These are phyloP conservation scores for Xylariaceae sp. DNA, from an alignment of 2,329 filamentous ascomycete genomes.

Conservation along the genomic window DNA sequence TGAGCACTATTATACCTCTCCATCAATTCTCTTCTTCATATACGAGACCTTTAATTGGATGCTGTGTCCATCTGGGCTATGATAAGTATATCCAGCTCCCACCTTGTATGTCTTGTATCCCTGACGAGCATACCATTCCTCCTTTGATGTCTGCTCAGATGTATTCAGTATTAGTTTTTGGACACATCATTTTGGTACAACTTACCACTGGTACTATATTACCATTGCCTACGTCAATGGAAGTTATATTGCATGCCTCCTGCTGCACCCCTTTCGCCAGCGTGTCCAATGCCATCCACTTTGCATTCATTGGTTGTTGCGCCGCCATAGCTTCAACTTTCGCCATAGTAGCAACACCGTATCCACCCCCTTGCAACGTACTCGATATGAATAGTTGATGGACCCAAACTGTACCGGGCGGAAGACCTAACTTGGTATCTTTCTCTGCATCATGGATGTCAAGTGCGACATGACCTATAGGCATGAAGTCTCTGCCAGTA, in stretches of 20 bases:
- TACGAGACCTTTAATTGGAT: constrained; percentile 34
- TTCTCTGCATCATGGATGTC: constrained; percentile 42
- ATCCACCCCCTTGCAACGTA: constrained; percentile 46
- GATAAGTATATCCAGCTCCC: constrained; percentile 29
- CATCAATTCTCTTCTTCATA: constrained; percentile 37
- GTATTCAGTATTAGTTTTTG: constrained; percentile 3
- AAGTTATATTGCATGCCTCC: constrained; percentile 32
- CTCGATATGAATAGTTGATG: constrained; percentile 51
- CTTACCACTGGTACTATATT: constrained; percentile 36
- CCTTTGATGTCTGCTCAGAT: constrained; percentile 33
- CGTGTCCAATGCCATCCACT: constrained; percentile 47
- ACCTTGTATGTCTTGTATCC: constrained; percentile 37
- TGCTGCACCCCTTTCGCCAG: constrained; percentile 39
- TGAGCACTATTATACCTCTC: constrained; percentile 1
- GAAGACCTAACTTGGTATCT: constrained; percentile 43
- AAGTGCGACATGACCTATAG: constrained; percentile 51
- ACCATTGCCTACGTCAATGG: constrained; percentile 36
- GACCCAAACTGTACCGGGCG: constrained; percentile 46
- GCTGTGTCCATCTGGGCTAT: constrained; percentile 18
- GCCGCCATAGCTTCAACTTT: constrained; percentile 44
- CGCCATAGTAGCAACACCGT: constrained; percentile 47
- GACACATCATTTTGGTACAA: constrained; percentile 11
- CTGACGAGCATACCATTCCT: constrained; percentile 39
- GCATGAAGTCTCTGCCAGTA: constrained; percentile 42
- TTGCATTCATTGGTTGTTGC: constrained; percentile 43